Conservation (phyloP, 805 yeast genomes). For the Teunomyces kruisii region DNA sequence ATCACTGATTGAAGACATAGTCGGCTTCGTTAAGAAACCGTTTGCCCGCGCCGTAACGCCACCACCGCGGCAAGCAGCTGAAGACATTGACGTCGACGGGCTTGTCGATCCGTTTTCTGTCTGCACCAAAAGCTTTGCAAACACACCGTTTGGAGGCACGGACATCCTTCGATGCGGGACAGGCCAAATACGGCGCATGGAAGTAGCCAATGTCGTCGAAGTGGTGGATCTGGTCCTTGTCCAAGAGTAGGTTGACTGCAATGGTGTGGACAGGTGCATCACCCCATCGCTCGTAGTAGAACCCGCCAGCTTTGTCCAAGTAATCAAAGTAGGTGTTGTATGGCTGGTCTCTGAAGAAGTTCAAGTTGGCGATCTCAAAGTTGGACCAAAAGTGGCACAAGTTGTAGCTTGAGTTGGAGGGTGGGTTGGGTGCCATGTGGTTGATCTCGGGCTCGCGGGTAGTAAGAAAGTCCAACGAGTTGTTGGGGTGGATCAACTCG, state of each 20-base stretch:
- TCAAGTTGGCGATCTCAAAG: conserved; percentile 55
- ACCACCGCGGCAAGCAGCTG: conserved; percentile 74
- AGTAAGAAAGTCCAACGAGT: conserved; percentile 49
- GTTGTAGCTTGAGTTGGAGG: conserved; percentile 36
- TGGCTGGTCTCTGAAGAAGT: conserved; percentile 48
- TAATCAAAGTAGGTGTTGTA: conserved; percentile 46
- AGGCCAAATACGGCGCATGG: conserved; percentile 43
- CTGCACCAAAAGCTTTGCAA: conserved; percentile 22
- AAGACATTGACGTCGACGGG: conserved; percentile 47
- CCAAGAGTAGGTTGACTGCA: conserved; percentile 33
- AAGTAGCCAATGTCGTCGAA: conserved; percentile 47
- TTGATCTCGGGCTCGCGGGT: conserved; percentile 36
- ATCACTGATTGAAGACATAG: conserved; percentile 7
- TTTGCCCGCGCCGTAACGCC: conserved; percentile 69
- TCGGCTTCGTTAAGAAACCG: conserved; percentile 48
- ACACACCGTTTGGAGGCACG: conserved; percentile 37
- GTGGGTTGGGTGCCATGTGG: conserved; percentile 12
- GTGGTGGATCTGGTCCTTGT: conserved; percentile 39
- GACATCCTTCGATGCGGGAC: conserved; percentile 37
- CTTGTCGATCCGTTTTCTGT: conserved; percentile 15
- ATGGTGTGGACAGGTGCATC: conserved; percentile 51
- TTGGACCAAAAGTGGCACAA: conserved; percentile 68
- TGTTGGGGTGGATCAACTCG: conserved; percentile 45
- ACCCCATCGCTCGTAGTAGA: conserved; percentile 63
- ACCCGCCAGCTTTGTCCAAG: conserved; percentile 51